Evolutionary conservation across 2,329 filamentous ascomycete genomes (phyloP), one percentile per base, ranked within the genome.

Genomic region (Thielaviopsis populi): DNA sequence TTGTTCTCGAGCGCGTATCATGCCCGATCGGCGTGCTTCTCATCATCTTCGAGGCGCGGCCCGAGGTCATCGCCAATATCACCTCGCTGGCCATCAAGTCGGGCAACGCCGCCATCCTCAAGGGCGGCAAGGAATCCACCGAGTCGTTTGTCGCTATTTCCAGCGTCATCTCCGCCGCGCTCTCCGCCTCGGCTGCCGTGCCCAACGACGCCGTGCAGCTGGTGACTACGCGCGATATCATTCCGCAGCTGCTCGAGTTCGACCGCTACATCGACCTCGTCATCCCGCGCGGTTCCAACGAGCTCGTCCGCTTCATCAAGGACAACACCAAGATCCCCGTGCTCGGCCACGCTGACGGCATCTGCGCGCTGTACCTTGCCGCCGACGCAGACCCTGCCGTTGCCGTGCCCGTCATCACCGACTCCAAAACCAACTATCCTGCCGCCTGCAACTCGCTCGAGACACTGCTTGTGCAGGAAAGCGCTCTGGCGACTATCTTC

Each of bases 61-160:
- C 94, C 6, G 94, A 99, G 76, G 94, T 99, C 68, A 96, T 99
- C 71, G 94, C 92, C 72, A 99, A 99, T 74, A 97, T 99, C 71
- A 91, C 94, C 67, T 89, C 91, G 3, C 80, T 99, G 27, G 91
- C 94, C 43, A 89, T 99, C 75, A 99, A 99, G 74, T 97, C 92
- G 13, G 94, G 91, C 70, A 99, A 99, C 74, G 88, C 94, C 42
- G 94, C 91, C 61, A 97, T 99, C 70, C 79, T 99, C 67, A 99
- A 99, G 79, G 92, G 91, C 67, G 94, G 94, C 68, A 95, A 96
- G 73, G 94, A 99, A 75, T 96, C 91, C 0, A 94, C 87, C 22
- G 85, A 95, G 72, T 96, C 91, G n/a, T 97, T 99, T 73, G 81
- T 91, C 66, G 87, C 91, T 69, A 97, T 99, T 70, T 89, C 92